Percentiles rank a stretch among this genome's conserved stretches.
These are phyloP conservation scores for Lenzites betulinus DNA, from an alignment of 768 basidiomycete genomes.

Conservation along the genomic window DNA sequence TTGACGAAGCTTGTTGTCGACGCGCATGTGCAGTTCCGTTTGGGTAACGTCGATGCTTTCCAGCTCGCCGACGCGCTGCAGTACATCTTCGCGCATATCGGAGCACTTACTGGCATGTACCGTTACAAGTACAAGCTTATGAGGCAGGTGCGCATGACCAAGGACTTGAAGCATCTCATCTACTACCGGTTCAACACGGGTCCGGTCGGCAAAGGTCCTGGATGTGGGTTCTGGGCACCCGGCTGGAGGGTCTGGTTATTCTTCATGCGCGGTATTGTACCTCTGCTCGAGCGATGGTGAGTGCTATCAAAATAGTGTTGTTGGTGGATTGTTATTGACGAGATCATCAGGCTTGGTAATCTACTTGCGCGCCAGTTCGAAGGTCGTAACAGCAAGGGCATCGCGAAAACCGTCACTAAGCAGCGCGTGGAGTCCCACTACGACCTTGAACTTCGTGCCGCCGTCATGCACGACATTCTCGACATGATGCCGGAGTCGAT, in stretches of 20 bases:
- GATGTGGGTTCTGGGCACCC: slow-evolving; percentile 99
- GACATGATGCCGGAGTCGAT: slow-evolving; percentile 99
- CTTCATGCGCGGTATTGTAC: slow-evolving; percentile 99
- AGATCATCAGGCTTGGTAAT: slow-evolving; percentile 75
- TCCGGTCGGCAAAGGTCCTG: slow-evolving; percentile 98
- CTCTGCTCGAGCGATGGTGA: slow-evolving; percentile 92
- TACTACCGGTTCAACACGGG: slow-evolving; percentile 99
- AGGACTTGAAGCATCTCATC: slow-evolving; percentile 97
- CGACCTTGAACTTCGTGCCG: slow-evolving; percentile 94
- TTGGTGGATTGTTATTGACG: neutral
- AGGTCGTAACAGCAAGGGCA: slow-evolving; percentile 93
- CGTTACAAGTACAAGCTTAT: slow-evolving; percentile 99
- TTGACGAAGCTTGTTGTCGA: slow-evolving; percentile 98
- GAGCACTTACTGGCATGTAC: slow-evolving; percentile 99
- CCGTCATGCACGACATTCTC: slow-evolving; percentile 99
- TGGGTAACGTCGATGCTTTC: slow-evolving; percentile 98
- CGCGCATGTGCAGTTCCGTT: slow-evolving; percentile 96
- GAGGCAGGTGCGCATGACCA: slow-evolving; percentile 99
- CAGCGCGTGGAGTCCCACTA: slow-evolving; percentile 99
- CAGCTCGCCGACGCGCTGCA: slow-evolving; percentile 98
- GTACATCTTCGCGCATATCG: slow-evolving; percentile 97
- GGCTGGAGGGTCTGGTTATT: slow-evolving; percentile 99
- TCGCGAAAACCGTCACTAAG: slow-evolving; percentile 98
- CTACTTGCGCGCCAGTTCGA: slow-evolving; percentile 98
- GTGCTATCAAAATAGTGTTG: slow-evolving; percentile 19